Conservation (phyloP, 139 green algal genomes). For the Micractinium sp. region DNA sequence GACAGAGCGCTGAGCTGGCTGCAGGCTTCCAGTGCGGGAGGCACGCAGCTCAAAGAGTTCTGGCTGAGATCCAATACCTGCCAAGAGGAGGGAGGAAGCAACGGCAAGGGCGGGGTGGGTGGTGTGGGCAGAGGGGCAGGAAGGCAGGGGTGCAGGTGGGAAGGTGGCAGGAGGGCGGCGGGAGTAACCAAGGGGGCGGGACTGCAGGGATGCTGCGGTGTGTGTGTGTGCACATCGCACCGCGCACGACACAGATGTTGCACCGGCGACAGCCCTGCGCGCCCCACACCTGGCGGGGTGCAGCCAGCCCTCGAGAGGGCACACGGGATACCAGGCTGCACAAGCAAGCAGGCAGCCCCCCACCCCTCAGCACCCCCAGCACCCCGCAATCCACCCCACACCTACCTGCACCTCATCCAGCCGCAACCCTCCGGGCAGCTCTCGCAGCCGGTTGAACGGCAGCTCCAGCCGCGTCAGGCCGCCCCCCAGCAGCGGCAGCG, state of each 20-base stretch:
- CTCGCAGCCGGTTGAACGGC: neutral
- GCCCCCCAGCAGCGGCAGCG: neutral
- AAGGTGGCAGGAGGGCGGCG: neutral
- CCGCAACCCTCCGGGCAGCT: neutral
- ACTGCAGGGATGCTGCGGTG: no score
- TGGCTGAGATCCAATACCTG: slow-evolving; percentile 18
- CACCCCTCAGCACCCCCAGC: neutral
- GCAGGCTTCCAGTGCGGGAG: neutral
- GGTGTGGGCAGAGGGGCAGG: neutral
- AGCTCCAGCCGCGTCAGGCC: slow-evolving; percentile 18
- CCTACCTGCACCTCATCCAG: neutral
- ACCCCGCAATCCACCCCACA: neutral
- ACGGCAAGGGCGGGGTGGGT: neutral
- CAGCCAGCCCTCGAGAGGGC: neutral
- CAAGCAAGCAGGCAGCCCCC: neutral
- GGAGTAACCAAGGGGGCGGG: neutral
- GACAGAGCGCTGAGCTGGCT: neutral
- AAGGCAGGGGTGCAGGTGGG: neutral
- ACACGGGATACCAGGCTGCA: neutral
- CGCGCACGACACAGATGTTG: neutral
- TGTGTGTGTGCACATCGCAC: neutral
- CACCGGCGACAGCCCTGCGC: neutral
- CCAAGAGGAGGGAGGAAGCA: neutral
- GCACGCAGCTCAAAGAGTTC: slow-evolving; percentile 72
- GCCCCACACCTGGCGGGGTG: neutral